Percentiles rank a stretch among this genome's conserved stretches.
These are phyloP conservation scores for Cupressus sempervirens DNA, from an alignment of 75 land plant genomes.

Conservation along the genomic window DNA sequence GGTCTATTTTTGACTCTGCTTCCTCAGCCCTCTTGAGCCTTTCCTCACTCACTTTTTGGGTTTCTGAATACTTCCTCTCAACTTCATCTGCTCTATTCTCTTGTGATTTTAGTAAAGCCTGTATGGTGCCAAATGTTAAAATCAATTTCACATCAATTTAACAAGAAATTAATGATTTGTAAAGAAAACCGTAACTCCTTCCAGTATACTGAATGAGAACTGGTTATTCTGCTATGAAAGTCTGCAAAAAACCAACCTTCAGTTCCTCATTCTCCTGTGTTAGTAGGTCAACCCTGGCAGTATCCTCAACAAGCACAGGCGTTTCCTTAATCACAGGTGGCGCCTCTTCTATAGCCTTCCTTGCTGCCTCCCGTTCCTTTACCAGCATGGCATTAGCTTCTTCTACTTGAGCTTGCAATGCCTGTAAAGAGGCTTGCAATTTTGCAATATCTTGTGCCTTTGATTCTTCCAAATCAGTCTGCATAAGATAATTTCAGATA, in stretches of 20 bases:
- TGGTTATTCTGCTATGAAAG: background rate
- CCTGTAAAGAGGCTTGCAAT: conserved; percentile 67
- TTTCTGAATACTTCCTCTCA: conserved; percentile 65
- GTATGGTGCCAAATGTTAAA: background rate
- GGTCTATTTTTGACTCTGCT: conserved; percentile 59
- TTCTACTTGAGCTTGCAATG: conserved; percentile 57
- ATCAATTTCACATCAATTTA: conserved; percentile 4
- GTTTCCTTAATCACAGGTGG: conserved; percentile 72
- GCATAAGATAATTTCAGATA: conserved; percentile 1
- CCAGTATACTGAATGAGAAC: background rate
- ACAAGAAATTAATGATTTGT: background rate
- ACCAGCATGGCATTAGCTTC: conserved; percentile 53
- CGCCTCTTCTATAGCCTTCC: conserved; percentile 75
- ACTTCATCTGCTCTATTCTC: conserved; percentile 81
- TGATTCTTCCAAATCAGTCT: conserved; percentile 80
- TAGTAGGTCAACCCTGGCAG: conserved; percentile 61
- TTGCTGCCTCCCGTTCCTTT: conserved; percentile 64
- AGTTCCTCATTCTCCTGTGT: conserved; percentile 59
- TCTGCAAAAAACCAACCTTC: conserved; percentile 37
- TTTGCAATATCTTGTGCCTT: conserved; percentile 78
- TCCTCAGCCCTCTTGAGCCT: conserved; percentile 68
- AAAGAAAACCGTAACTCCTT: background rate
- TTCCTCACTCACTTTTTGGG: conserved; percentile 73
- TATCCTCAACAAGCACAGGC: conserved; percentile 58
- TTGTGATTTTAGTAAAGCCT: conserved; percentile 66